phyloP scores from a whole-genome alignment of 129 eudicot species.

The Flaveria brownii region DNA sequence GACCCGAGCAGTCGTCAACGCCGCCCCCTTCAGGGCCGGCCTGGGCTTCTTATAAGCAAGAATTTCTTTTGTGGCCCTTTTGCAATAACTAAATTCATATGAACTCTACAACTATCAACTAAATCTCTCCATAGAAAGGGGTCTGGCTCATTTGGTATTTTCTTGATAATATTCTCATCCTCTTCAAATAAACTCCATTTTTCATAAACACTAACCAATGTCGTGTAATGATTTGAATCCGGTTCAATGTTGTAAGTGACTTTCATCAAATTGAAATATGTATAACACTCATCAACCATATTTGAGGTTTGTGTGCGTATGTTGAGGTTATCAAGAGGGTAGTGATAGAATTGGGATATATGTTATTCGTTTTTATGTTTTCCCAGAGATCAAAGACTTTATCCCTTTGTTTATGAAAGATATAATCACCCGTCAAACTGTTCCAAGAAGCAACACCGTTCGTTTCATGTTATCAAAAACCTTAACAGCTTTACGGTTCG shows the following conservation, averaged over 20 bases:
- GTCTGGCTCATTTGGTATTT: constrained; percentile 68
- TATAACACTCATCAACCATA: constrained; percentile 58
- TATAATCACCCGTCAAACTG: constrained; percentile 64
- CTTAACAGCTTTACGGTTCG: neutral
- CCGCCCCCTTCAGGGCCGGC: too few species aligned
- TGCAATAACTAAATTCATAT: constrained; percentile 50
- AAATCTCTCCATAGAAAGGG: constrained; percentile 72
- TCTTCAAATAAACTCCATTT: constrained; percentile 73
- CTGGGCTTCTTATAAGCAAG: constrained; percentile 33
- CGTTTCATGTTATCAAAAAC: constrained; percentile 56
- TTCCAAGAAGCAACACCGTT: too few species aligned
- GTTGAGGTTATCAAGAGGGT: constrained; percentile 59
- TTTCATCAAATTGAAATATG: constrained; percentile 60
- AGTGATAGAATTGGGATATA: constrained; percentile 60
- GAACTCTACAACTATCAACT: constrained; percentile 62
- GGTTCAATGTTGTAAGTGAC: constrained; percentile 53
- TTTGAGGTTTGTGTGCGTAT: constrained; percentile 50
- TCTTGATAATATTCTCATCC: constrained; percentile 60
- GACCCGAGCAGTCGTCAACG: constrained; percentile 27
- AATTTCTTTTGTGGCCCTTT: constrained; percentile 65
- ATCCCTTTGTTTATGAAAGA: constrained; percentile 67
- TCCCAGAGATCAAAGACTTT: constrained; percentile 59
- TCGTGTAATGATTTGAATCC: constrained; percentile 73
- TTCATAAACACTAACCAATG: constrained; percentile 74
- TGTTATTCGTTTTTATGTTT: constrained; percentile 43